Evolutionary conservation across 106 monocot species (phyloP), one percentile per base, ranked within the genome.

Genomic region (Allium fistulosum): DNA sequence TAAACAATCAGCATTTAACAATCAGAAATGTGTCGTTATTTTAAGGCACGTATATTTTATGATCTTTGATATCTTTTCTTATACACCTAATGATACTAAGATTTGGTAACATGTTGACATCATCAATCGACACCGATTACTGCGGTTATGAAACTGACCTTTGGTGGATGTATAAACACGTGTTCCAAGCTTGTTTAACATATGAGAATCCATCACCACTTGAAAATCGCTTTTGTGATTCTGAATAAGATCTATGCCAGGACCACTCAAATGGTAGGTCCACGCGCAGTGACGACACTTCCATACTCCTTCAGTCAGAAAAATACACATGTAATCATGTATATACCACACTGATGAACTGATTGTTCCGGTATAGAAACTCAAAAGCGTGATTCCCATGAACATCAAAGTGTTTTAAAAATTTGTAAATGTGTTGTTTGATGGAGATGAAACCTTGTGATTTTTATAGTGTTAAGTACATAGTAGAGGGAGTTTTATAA

Each of bases 281-380:
- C 86, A 90, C 66, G 58, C 27, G 77, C 89, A 89, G 53, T 89
- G 80, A 53, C 69, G 71, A 83, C 86, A 90, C 73, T 90, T 90
- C 83, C 86, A 86, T 79, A 76, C 67, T 63, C 86, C 90, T 90
- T 86, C 90, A 91, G 79, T 75, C 72, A 80, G 37, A 84, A 72
- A 76, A 83, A 76, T 69, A 57, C 17, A 65, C 47, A 65, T 49
- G 28, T 64, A 65, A 65, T 48, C 49, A 17, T 65, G 64, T 65
- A 49, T 48, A 17, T 17, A 65, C 64, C 48, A 65, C 17, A 17
- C n/a, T 48, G 17, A 48, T 8, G 14, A 65, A 48, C 47, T 9
- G 12, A 64, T 0, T 5, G 17, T n/a, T 26, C 49, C 1, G 10
- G 49, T 26, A 45, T 27, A 62, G 46, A 45, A 11, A 46, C 37